Percentiles rank a stretch among this genome's conserved stretches.
phyloP scores from a whole-genome alignment of 495 filamentous ascomycete species.

The Aspergillus haitiensis region DNA sequence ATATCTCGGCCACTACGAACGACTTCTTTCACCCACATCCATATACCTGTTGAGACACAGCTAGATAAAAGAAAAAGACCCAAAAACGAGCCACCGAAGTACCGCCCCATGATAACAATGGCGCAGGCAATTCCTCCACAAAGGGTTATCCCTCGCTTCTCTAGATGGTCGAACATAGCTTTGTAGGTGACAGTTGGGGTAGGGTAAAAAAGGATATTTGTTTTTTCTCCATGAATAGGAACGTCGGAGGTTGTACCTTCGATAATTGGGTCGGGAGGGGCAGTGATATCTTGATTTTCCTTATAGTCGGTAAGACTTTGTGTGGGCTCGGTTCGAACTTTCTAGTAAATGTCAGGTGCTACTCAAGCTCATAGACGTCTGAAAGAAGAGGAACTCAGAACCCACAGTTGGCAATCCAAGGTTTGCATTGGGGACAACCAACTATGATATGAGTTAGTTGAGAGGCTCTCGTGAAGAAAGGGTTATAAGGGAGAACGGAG shows the following conservation, averaged over 20 bases:
- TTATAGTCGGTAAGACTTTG: constrained; percentile 74
- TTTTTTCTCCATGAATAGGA: constrained; percentile 93
- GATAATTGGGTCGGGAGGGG: constrained; percentile 82
- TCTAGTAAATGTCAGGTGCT: constrained; percentile 32
- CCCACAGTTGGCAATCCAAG: constrained; percentile 67
- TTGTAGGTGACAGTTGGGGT: constrained; percentile 84
- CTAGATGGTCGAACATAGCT: constrained; percentile 76
- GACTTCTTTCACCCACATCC: constrained; percentile 85
- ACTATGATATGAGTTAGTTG: constrained; percentile 39
- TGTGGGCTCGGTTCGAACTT: constrained; percentile 60
- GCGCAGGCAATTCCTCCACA: constrained; percentile 66
- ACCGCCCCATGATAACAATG: constrained; percentile 74
- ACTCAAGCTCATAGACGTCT: not conserved
- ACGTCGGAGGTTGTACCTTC: constrained; percentile 83
- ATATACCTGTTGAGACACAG: constrained; percentile 73
- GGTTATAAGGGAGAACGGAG: constrained; percentile 12
- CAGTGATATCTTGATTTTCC: constrained; percentile 81
- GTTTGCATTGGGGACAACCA: constrained; percentile 91
- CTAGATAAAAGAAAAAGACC: constrained; percentile 70
- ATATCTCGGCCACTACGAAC: constrained; percentile 75
- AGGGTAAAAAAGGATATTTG: constrained; percentile 92
- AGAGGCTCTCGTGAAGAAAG: not conserved
- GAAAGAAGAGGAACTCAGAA: constrained; percentile 7
- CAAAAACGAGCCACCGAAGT: constrained; percentile 74
- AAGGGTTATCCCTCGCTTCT: constrained; percentile 66